These are phyloP conservation scores for Aspergillus tubingensis DNA, from an alignment of 2,329 filamentous ascomycete genomes.

Conservation along the genomic window DNA sequence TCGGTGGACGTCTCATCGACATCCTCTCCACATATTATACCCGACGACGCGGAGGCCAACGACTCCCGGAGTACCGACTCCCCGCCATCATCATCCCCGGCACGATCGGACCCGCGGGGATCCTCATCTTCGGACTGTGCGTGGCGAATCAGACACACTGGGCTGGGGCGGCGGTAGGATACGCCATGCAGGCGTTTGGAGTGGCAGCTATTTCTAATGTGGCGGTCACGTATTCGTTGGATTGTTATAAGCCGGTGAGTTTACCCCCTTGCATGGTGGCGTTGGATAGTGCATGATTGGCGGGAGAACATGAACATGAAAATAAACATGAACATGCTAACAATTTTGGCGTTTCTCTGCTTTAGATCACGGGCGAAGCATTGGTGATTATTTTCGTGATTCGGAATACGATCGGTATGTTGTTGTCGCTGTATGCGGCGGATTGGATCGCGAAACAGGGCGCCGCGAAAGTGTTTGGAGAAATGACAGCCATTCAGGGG, in stretches of 20 bases:
- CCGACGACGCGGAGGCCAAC: conserved; percentile 22
- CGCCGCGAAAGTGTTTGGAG: conserved; percentile 25
- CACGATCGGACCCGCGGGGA: conserved; percentile 25
- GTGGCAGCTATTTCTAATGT: conserved; percentile 32
- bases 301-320: too few relatives aligned
- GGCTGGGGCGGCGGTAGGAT: conserved; percentile 29
- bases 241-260: conserved; percentile 29
- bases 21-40: conserved; percentile 30
- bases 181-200: conserved; percentile 31
- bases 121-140: conserved; percentile 29
- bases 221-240: conserved; percentile 29
- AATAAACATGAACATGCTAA: too few relatives aligned
- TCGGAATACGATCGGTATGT: conserved; percentile 31
- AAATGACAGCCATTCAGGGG: conserved; percentile 30
- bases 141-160: conserved; percentile 26
- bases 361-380: conserved; percentile 27
- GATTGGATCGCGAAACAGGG: conserved; percentile 29
- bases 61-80: conserved; percentile 30
- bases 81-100: conserved; percentile 30
- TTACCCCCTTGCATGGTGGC: too few relatives aligned
- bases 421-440: conserved; percentile 27
- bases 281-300: neutral
- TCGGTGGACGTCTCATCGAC: conserved; percentile 32
- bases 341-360: too few relatives aligned
- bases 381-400: conserved; percentile 32